Percentiles rank a stretch among this genome's conserved stretches.
phyloP scores from a whole-genome alignment of 805 yeast species.

The Lipomyces starkeyi region DNA sequence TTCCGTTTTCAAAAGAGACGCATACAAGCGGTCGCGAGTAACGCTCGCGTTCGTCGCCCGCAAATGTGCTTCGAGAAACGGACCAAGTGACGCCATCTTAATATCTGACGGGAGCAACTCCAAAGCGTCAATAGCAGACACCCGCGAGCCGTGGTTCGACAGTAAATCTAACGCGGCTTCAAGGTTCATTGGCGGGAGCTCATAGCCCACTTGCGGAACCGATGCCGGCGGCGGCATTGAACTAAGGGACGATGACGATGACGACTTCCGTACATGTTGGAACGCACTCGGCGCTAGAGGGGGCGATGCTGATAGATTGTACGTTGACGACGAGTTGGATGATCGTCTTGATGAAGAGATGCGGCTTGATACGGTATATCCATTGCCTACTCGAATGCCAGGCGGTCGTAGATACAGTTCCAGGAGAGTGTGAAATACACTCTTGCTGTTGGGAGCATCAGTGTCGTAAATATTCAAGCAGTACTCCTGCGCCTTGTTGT shows the following conservation, averaged over 20 bases:
- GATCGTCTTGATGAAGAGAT: slow-evolving; percentile 13
- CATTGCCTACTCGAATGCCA: slow-evolving; percentile 5
- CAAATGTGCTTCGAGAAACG: slow-evolving; percentile 55
- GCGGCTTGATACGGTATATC: background rate
- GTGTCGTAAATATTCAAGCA: slow-evolving; percentile 57
- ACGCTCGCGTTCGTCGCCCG: slow-evolving; percentile 50
- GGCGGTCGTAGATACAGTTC: slow-evolving; percentile 48
- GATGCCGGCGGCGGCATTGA: slow-evolving; percentile 13
- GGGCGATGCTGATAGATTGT: background rate
- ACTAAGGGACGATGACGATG: background rate
- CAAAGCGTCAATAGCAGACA: slow-evolving; percentile 55
- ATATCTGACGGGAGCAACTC: slow-evolving; percentile 59
- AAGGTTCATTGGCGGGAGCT: slow-evolving; percentile 44
- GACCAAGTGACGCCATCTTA: slow-evolving; percentile 52
- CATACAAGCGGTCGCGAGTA: slow-evolving; percentile 52
- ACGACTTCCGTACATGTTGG: background rate
- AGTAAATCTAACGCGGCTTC: slow-evolving; percentile 52
- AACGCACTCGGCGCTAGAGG: background rate
- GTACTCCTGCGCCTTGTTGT: slow-evolving; percentile 63
- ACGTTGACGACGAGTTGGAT: slow-evolving; percentile 11
- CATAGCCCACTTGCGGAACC: slow-evolving; percentile 12
- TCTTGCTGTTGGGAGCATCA: slow-evolving; percentile 50
- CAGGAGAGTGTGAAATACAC: slow-evolving; percentile 55
- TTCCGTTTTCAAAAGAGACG: slow-evolving; percentile 61
- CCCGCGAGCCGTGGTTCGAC: slow-evolving; percentile 54